Evolutionary conservation across 2,329 filamentous ascomycete genomes (phyloP).

Genomic region (Epichloe festucae): DNA sequence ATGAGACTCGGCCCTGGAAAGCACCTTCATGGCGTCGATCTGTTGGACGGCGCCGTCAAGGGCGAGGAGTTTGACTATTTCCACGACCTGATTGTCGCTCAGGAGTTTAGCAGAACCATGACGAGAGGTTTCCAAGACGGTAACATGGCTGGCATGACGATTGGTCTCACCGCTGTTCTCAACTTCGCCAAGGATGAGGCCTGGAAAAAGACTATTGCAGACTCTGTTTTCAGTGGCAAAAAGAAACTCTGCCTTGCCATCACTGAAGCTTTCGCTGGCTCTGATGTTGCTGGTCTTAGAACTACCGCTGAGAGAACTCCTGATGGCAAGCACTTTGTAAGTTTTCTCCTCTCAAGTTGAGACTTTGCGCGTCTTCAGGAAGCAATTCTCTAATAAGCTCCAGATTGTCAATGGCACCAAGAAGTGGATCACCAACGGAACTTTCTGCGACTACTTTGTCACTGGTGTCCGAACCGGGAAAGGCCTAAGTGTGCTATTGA

Average conservation of each 20-base stretch:
- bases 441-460: conserved; percentile 74
- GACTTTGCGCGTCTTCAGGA: background rate
- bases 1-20: conserved; percentile 77
- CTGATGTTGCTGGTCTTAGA: conserved; percentile 64
- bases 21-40: conserved; percentile 58
- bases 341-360: conserved; percentile 16
- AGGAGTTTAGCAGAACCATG: conserved; percentile 60
- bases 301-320: conserved; percentile 67
- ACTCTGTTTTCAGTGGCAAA: conserved; percentile 63
- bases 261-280: conserved; percentile 76
- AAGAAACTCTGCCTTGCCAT: conserved; percentile 86
- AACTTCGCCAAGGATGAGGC: conserved; percentile 60
- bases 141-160: conserved; percentile 78
- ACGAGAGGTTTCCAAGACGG: conserved; percentile 76
- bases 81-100: conserved; percentile 63
- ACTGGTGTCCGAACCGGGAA: conserved; percentile 68
- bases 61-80: conserved; percentile 80
- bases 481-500: conserved; percentile 64
- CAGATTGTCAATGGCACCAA: conserved; percentile 57
- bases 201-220: conserved; percentile 52
- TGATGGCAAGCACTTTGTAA: conserved; percentile 59
- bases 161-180: conserved; percentile 65
- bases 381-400: background rate
- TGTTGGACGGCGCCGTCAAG: conserved; percentile 57
- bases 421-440: conserved; percentile 80